Percentiles rank a stretch among this genome's conserved stretches.
Conservation (phyloP, 1,139 yeast genomes). For the Geotrichum restrictum region DNA sequence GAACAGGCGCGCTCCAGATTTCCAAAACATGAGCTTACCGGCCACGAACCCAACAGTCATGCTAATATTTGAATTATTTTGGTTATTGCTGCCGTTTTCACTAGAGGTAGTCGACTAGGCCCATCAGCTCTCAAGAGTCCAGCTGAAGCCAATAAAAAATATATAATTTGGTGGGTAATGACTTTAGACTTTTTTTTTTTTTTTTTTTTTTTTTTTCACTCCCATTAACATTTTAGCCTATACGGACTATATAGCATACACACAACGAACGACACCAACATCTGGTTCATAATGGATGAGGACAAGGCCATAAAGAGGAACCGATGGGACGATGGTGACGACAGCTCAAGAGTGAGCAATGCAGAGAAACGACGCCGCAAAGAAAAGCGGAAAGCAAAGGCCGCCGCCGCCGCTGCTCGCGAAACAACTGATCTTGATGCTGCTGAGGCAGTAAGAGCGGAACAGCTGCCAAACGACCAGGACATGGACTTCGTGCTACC, state of each 20-base stretch:
- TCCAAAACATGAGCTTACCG: too few species aligned
- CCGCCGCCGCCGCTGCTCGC: not conserved
- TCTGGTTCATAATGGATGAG: slow-evolving; percentile 19
- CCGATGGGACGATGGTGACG: slow-evolving; percentile 10
- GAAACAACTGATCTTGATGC: not conserved
- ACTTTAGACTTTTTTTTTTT: not conserved
- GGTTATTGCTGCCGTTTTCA: too few species aligned
- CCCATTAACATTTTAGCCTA: not conserved
- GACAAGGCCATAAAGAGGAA: slow-evolving; percentile 25
- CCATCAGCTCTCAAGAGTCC: too few species aligned
- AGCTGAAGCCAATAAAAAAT: too few species aligned
- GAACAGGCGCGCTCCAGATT: too few species aligned
- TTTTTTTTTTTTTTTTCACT: not conserved
- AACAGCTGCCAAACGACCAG: not conserved
- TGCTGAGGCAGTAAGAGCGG: too few species aligned
- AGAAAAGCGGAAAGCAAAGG: slow-evolving; percentile 2
- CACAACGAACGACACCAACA: not conserved
- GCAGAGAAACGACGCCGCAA: slow-evolving; percentile 8
- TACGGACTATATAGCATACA: not conserved
- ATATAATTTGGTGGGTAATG: too few species aligned
- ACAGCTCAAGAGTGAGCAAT: not conserved
- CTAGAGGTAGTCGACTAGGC: too few species aligned
- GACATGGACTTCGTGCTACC: not conserved
- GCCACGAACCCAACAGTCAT: too few species aligned
- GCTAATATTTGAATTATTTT: too few species aligned